A percentile compares a stretch with the other conserved stretches of the same genome.
Conservation (phyloP, 2,329 filamentous ascomycete genomes). For the Epichloe sylvatica region DNA sequence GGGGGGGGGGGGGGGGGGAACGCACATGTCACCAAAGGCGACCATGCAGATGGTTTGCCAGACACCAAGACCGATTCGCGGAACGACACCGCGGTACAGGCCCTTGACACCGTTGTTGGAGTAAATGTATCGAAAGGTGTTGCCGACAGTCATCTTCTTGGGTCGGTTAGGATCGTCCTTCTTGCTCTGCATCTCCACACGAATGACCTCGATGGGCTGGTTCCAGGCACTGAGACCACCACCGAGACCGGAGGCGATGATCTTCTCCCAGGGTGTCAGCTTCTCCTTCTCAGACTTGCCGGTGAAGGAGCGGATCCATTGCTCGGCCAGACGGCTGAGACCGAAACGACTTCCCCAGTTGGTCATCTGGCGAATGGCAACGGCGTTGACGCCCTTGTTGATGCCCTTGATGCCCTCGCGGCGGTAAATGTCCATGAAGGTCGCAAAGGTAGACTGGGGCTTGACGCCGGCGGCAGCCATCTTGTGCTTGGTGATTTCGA, state of each 20-base stretch:
- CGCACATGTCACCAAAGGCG: conserved; percentile 92
- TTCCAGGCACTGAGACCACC: conserved; percentile 97
- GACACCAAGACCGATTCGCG: conserved; percentile 85
- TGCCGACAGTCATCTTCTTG: conserved; percentile 96
- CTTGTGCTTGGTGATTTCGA: conserved; percentile 99
- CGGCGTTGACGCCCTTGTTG: conserved; percentile 97
- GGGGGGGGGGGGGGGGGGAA: conserved; percentile 18
- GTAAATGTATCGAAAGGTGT: conserved; percentile 80
- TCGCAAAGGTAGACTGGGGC: conserved; percentile 80
- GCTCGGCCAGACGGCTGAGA: conserved; percentile 80
- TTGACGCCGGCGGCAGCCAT: conserved; percentile 68
- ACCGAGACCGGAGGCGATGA: conserved; percentile 71
- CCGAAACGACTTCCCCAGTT: conserved; percentile 98
- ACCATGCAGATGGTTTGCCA: conserved; percentile 99
- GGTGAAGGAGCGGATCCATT: conserved; percentile 64
- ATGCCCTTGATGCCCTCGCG: conserved; percentile 88
- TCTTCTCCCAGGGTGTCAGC: conserved; percentile 72
- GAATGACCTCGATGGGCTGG: conserved; percentile 98
- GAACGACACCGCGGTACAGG: conserved; percentile 88
- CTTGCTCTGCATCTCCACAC: conserved; percentile 99
- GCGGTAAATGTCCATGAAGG: conserved; percentile 95
- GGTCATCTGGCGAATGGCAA: conserved; percentile 96
- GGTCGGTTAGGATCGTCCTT: conserved; percentile 93
- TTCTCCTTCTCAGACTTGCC: conserved; percentile 70
- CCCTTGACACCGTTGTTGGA: conserved; percentile 74